A percentile compares a stretch with the other conserved stretches of the same genome.
These are phyloP conservation scores for Tolypocladium capitatum DNA, from an alignment of 2,329 filamentous ascomycete genomes.

Conservation along the genomic window DNA sequence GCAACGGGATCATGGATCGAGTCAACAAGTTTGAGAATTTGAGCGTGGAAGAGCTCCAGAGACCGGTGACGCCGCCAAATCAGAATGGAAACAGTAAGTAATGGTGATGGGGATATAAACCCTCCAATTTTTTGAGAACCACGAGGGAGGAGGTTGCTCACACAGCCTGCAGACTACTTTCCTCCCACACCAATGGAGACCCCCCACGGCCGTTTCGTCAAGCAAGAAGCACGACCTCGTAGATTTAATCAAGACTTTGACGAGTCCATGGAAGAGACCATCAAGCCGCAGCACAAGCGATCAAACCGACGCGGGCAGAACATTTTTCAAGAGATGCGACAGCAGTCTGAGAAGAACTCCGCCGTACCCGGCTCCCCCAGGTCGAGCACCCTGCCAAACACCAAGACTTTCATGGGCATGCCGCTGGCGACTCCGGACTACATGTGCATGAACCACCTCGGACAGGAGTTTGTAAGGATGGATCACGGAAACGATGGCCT, in stretches of 20 bases:
- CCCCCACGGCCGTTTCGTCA: conserved; percentile 35
- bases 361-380: conserved; percentile 43
- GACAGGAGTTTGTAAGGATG: conserved; percentile 29
- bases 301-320: conserved; percentile 31
- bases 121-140: too few relatives aligned
- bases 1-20: conserved; percentile 47
- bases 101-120: background rate
- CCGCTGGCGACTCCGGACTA: conserved; percentile 43
- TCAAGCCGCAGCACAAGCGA: conserved; percentile 39
- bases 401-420: conserved; percentile 31
- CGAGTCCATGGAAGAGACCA: conserved; percentile 53
- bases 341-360: conserved; percentile 37
- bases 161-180: conserved; percentile 36
- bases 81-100: conserved; percentile 46
- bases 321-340: conserved; percentile 46
- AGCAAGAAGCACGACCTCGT: conserved; percentile 27
- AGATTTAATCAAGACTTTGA: conserved; percentile 50
- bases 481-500: conserved; percentile 19
- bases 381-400: conserved; percentile 33
- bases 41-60: conserved; percentile 28
- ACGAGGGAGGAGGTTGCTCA: conserved; percentile 1
- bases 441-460: conserved; percentile 37
- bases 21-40: conserved; percentile 46
- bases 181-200: conserved; percentile 57
- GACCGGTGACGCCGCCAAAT: conserved; percentile 49